Evolutionary conservation across 2,329 filamentous ascomycete species (phyloP).

Genomic region (Juglanconis oblonga): DNA sequence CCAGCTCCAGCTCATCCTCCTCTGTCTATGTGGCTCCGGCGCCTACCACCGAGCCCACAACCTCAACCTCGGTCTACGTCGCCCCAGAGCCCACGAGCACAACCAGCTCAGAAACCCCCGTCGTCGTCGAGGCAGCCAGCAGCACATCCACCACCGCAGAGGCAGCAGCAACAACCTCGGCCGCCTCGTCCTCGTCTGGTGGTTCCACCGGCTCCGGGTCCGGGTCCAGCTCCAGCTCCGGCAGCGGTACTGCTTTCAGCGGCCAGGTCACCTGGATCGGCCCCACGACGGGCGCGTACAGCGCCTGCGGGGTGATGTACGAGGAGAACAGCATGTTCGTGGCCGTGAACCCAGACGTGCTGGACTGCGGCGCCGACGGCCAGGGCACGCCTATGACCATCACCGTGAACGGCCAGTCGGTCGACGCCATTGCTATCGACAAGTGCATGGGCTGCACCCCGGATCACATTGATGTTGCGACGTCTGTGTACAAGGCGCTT

Average conservation of each 20-base stretch:
- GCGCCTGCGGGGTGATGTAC: constrained; percentile 33
- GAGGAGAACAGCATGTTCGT: constrained; percentile 74
- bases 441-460: constrained; percentile 18
- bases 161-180: constrained; percentile 25
- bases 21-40: constrained; percentile 18
- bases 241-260: constrained; percentile 13
- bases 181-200: constrained; percentile 24
- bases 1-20: constrained; percentile 6
- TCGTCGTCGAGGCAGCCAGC: constrained; percentile 19
- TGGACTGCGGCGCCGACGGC: constrained; percentile 63
- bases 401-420: constrained; percentile 26
- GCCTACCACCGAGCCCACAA: constrained; percentile 25
- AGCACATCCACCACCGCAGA: constrained; percentile 22
- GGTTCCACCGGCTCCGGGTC: constrained; percentile 23
- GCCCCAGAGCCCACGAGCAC: constrained; percentile 25
- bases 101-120: constrained; percentile 19
- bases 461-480: constrained; percentile 15
- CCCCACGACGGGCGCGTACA: constrained; percentile 22
- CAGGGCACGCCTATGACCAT: constrained; percentile 46
- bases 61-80: constrained; percentile 19
- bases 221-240: background rate
- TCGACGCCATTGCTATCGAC: constrained; percentile 16
- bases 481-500: constrained; percentile 41
- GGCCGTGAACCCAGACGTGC: constrained; percentile 57
- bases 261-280: constrained; percentile 18